Base-by-base conservation (phyloP, 805 yeast genomes). In the Candida sonorensis region DNA sequence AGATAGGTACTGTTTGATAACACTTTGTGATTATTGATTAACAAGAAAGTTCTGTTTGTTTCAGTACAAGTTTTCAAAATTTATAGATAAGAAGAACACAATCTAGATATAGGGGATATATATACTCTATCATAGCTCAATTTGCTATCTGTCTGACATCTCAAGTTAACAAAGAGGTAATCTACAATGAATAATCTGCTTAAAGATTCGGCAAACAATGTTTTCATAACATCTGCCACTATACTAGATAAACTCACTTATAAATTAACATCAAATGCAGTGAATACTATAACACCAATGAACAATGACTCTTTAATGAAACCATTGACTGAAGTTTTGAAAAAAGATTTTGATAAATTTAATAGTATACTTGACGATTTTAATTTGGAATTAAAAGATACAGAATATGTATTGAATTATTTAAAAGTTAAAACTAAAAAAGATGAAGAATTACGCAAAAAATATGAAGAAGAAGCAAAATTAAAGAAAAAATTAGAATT, bases 191-290 rank as follows among this genome's bases (percentile, higher is more conserved):
- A 44, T 14, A 51, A 48, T 29, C 21, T 41, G 8, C 37, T 56
- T n/a, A 44, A 45, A 23, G 53, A 45, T n/a, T 45, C 61, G 6
- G 57, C 58, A 2, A 45, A 55, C 32, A 55, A 55, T 24, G 42
- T 57, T 5, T 51, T 57, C 23, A 43, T 57, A 15, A 49, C 61
- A 1, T 47, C 57, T n/a, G 61, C 59, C 3, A 47, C 51, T 8
- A 48, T 57, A 10, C 32, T 57, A 26, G 62, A 57, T 34, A 48
- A 51, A 18, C 32, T 54, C 13, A 47, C 56, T 1, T 54, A 55
- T 26, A 38, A 42, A 27, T 27, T 53, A 8, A 42, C 51, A 2
- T 21, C 42, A 4, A 43, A 47, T 12, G 52, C 55, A 10, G 50
- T 55, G 2, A 35, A 36, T 10, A 46, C 43, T 7, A 32, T 50